Base-by-base conservation (phyloP, 2,329 filamentous ascomycete species). In the Fusarium nelsonii region DNA sequence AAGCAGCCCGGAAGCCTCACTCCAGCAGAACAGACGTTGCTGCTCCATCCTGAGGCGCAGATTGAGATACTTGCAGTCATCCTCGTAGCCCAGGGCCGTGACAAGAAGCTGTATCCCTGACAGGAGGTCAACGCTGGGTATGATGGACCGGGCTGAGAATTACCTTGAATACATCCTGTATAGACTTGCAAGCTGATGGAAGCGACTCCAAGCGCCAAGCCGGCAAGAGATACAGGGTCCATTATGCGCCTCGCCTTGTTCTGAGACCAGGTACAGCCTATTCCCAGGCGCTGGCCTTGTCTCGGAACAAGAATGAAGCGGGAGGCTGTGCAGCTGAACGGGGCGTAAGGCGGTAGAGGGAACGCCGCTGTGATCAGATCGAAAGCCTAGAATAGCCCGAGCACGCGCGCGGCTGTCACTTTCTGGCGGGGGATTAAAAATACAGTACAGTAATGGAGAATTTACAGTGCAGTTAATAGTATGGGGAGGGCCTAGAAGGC, bases 1-100 rank as follows among this genome's bases (percentile, higher is more conserved):
- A 14, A 84, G 75, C 18, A 85, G 71, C 10, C 83, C 83, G 12
- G 82, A 84, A 4, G 82, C 81, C 67, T 85, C 82, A 64, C 81
- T 83, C 83, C 83, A 84, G 40, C 81, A 82, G 62, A 83, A 84
- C 15, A 84, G 77, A 26, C 83, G 78, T 64, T 84, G 82, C 73
- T 85, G 82, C 70, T 85, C 83, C 80, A 85, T 83, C 53, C 82
- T 81, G 50, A 85, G 72, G 50, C 83, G 78, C 67, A 85, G 70
- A 63, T 84, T 84, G 59, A 84, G 80, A 69, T 84, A 84, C 59
- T 77, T 80, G 71, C 79, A 84, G 46, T 84, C 82, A 63, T 84
- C 79, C n/a, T 82, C 81, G 57, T 83, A 83, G 45, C 81, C 80
- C 44, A 80, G 74, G n/a, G 83, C 83, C 8, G 82, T 84, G 44